Evolutionary conservation across 1,284 basidiomycete species (phyloP).

Genomic region (Exobasidium cylindrosporum): DNA sequence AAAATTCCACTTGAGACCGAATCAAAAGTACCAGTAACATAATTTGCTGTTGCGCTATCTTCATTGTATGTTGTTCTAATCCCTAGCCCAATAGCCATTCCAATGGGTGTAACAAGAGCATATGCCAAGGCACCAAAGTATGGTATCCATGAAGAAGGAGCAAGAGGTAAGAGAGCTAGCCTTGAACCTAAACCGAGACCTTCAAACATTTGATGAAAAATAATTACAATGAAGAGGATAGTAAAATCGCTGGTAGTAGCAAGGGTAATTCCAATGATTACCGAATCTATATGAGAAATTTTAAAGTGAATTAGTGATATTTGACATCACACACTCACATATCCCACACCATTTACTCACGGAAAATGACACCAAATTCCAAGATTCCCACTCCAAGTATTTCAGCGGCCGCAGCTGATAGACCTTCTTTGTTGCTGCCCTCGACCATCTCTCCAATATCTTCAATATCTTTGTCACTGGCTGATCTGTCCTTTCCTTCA

Average conservation of each 20-base stretch:
- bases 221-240: constrained; percentile 80
- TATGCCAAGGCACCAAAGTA: constrained; percentile 35
- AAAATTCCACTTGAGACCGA: constrained; percentile 50
- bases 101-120: constrained; percentile 50
- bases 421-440: neutral
- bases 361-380: constrained; percentile 86
- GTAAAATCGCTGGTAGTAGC: constrained; percentile 62
- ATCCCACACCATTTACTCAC: neutral
- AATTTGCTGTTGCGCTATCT: constrained; percentile 45
- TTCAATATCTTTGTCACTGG: constrained; percentile 3
- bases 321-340: too few species aligned
- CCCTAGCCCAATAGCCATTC: constrained; percentile 53
- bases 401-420: constrained; percentile 63
- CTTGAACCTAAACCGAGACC: constrained; percentile 53
- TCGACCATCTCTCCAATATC: neutral
- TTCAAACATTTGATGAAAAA: constrained; percentile 62
- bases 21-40: constrained; percentile 51
- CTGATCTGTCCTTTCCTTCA: neutral
- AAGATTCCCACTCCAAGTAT: constrained; percentile 80
- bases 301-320: too few species aligned
- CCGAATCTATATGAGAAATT: constrained; percentile 5
- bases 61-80: constrained; percentile 49
- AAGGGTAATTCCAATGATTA: constrained; percentile 27
- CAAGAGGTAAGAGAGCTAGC: constrained; percentile 34
- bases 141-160: constrained; percentile 29